Percentiles rank a stretch among this genome's conserved stretches.
phyloP scores from a whole-genome alignment of 768 basidiomycete species.

The Termitomyces sp. region DNA sequence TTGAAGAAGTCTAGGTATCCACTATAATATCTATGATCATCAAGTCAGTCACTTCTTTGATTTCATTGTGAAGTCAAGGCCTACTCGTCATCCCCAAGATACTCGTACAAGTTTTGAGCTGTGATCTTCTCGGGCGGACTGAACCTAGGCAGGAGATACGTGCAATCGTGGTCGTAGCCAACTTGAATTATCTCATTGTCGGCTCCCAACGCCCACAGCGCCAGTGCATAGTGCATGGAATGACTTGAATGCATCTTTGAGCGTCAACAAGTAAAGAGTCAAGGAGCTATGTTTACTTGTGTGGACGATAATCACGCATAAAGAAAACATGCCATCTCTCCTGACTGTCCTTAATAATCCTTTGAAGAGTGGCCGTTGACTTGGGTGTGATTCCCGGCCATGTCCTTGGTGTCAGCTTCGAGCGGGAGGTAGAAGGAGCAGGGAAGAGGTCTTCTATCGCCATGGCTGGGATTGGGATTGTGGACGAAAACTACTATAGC shows the following conservation, averaged over 20 bases:
- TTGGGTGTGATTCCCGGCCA: constrained; percentile 34
- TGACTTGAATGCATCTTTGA: constrained; percentile 21
- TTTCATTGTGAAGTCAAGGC: constrained; percentile 12
- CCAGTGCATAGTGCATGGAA: constrained; percentile 24
- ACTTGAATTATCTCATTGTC: constrained; percentile 27
- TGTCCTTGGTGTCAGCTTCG: constrained; percentile 25
- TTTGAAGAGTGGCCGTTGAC: constrained; percentile 27
- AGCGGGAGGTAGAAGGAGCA: constrained; percentile 24
- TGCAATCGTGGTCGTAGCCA: constrained; percentile 30
- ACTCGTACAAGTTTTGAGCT: constrained; percentile 45
- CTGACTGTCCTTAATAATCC: constrained; percentile 48
- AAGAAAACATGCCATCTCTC: constrained; percentile 47
- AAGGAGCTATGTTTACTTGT: constrained; percentile 39
- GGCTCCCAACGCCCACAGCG: constrained; percentile 26
- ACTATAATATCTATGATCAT: constrained; percentile 47
- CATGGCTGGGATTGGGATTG: background rate
- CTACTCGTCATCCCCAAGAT: constrained; percentile 55
- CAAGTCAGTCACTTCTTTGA: background rate
- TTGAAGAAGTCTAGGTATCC: constrained; percentile 53
- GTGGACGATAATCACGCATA: constrained; percentile 39
- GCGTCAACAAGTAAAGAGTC: background rate
- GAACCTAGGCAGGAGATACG: constrained; percentile 32
- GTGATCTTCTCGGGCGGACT: constrained; percentile 43
- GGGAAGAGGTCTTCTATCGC: constrained; percentile 27
- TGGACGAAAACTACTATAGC: background rate